A percentile compares a stretch with the other conserved stretches of the same genome.
phyloP scores from a whole-genome alignment of 2,329 filamentous ascomycete species.

The Talaromyces pinophilus region DNA sequence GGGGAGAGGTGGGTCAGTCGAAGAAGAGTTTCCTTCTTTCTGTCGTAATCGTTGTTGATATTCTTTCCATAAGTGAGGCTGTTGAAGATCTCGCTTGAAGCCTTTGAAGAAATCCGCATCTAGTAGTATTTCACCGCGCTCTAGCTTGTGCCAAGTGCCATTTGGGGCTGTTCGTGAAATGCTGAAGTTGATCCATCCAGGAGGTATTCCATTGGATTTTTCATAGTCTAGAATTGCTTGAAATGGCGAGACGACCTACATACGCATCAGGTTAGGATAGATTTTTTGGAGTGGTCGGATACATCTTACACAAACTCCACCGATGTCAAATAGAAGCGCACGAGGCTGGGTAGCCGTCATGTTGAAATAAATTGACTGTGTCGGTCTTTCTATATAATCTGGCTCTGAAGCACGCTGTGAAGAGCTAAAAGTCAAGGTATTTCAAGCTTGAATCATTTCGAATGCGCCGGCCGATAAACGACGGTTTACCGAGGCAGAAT shows the following conservation, averaged over 20 bases:
- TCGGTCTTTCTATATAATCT: neutral
- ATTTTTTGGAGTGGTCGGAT: neutral
- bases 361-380: neutral
- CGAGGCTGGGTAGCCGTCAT: constrained; percentile 57
- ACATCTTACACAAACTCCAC: constrained; percentile 85
- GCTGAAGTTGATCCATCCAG: constrained; percentile 88
- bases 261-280: constrained; percentile 38
- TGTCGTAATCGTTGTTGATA: constrained; percentile 50
- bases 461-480: neutral
- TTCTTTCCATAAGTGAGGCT: constrained; percentile 65
- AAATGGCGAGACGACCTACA: constrained; percentile 83
- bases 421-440: neutral
- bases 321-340: constrained; percentile 89
- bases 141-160: constrained; percentile 85
- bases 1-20: constrained; percentile 59
- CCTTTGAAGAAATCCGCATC: constrained; percentile 72
- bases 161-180: constrained; percentile 76
- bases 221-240: constrained; percentile 94
- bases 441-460: neutral
- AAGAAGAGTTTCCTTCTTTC: constrained; percentile 27
- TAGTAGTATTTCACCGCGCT: constrained; percentile 77
- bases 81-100: constrained; percentile 74
- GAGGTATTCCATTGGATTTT: constrained; percentile 69
- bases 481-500: constrained; percentile 11
- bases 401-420: neutral